A percentile compares a stretch with the other conserved stretches of the same genome.
Conservation (phyloP, 345 rosid species). For the Corymbia maculata region DNA sequence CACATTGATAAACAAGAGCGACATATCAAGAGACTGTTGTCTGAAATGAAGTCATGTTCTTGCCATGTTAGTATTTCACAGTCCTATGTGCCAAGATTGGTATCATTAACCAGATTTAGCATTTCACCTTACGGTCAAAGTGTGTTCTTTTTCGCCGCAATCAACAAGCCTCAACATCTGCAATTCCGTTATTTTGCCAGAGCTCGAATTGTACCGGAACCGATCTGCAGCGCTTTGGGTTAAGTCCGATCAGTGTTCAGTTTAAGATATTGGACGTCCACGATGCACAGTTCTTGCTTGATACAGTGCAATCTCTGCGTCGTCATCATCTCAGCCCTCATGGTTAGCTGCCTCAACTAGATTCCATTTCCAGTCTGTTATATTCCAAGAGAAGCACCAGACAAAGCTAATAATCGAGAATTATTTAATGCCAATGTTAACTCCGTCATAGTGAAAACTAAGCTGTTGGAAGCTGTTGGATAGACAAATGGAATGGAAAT, state of each 20-base stretch:
- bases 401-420: background rate
- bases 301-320: background rate
- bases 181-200: background rate
- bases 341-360: background rate
- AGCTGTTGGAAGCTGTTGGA: background rate
- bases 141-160: background rate
- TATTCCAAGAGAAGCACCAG: background rate
- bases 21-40: background rate
- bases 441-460: background rate
- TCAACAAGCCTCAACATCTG: background rate
- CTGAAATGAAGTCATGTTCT: background rate
- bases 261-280: background rate
- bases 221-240: background rate
- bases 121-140: background rate
- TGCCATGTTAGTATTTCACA: background rate
- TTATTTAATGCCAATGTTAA: background rate
- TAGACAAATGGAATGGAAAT: background rate
- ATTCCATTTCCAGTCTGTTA: background rate
- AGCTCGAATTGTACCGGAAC: background rate
- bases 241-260: background rate
- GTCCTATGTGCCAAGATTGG: background rate
- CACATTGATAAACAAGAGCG: background rate
- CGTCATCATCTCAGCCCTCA: background rate
- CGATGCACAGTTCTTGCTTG: background rate
- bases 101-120: background rate